Base-by-base conservation (phyloP, 148 eudicot genomes). In the Polygonum aviculare region DNA sequence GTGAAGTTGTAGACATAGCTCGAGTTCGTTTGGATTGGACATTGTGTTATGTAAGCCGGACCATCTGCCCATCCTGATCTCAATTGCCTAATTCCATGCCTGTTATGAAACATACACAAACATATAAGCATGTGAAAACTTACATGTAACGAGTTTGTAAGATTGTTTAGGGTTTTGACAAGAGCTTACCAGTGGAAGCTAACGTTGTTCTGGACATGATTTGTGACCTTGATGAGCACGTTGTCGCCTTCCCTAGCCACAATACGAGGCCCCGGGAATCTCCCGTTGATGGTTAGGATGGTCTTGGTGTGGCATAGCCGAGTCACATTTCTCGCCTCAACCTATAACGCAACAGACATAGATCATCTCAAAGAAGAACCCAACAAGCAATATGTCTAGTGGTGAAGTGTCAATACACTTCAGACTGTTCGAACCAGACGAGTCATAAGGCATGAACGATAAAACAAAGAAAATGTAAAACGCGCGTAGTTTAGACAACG, bases 211-310 rank as follows among this genome's bases (percentile, higher is more conserved):
- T 81, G 67, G 70, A 84, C 91, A 82, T 78, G 86, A 76, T 89
- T 91, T 1, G 83, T 78, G 21, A 91, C 93, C 69, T 82, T 81
- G 54, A 91, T 31, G 51, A 86, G 40, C 35, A 91, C 36, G 7
- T 74, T 83, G 40, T 91, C 96, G n/a, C 91, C 93, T 72, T 91
- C 96, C 74, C 93, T 80, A 39, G 86, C 91, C 18, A 85, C 44
- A 5, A 91, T 65, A 2, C 79, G 86, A 72, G 91, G 93, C 47
- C 96, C 93, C 0, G 90, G 94, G 60, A 83, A 86, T 77, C 81
- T 85, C 48, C 91, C 94, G 31, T 90, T 90, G n/a, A 89, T 93
- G n/a, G 86, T 91, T 33, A 91, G 31, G 38, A 89, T 86, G 79
- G 74, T 80, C 84, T 89, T 89, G 73, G 93, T 86, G 45, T 79